phyloP scores from a whole-genome alignment of 306 rosid genomes.

The Lathyrus tuberosus region DNA sequence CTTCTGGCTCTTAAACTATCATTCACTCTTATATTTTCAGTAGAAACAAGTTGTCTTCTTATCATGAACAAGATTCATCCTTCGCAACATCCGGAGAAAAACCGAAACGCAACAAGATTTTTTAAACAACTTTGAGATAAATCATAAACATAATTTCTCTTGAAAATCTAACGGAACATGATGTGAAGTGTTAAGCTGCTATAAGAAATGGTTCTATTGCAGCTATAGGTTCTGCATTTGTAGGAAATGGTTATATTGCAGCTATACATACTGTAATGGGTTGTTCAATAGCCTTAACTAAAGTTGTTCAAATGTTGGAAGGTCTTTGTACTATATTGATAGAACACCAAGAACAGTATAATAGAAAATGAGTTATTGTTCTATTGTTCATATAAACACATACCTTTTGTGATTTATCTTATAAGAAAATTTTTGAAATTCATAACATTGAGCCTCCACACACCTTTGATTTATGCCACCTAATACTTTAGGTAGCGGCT shows the following conservation, averaged over 20 bases:
- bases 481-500: no score
- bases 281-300: slow-evolving; percentile 64
- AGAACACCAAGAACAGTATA: no score
- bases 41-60: slow-evolving; percentile 56
- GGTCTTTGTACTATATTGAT: no score
- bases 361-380: no score
- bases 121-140: slow-evolving; percentile 51
- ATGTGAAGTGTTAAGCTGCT: slow-evolving; percentile 29
- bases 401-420: no score
- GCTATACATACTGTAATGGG: slow-evolving; percentile 44
- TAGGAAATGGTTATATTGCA: slow-evolving; percentile 32
- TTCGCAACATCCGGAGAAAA: slow-evolving; percentile 76
- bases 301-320: no score
- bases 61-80: no score
- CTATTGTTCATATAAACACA: no score
- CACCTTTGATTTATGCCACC: no score
- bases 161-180: slow-evolving; percentile 36
- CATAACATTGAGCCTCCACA: no score
- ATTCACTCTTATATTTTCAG: slow-evolving; percentile 54
- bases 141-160: slow-evolving; percentile 44
- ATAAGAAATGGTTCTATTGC: no score
- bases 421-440: no score
- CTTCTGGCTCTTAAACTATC: slow-evolving; percentile 55
- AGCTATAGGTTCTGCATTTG: slow-evolving; percentile 50
- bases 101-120: slow-evolving; percentile 60